Percentiles rank a stretch among this genome's conserved stretches.
Evolutionary conservation across 768 basidiomycete genomes (phyloP).

Genomic region (Brasilioporus rufonigricans): DNA sequence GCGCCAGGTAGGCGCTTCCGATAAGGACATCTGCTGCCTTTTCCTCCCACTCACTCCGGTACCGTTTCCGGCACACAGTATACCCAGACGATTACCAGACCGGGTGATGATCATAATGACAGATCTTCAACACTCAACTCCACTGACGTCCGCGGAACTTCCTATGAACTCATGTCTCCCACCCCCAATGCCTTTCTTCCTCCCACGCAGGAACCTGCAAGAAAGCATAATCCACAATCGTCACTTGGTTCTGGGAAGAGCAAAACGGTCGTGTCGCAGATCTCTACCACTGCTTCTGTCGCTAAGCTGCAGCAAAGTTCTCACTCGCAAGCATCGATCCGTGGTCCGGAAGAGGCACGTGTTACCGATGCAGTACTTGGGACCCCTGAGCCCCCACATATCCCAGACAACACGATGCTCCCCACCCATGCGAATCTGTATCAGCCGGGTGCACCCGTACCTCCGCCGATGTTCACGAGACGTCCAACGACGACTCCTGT

Average conservation of each 20-base stretch:
- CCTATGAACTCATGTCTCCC: slow-evolving; percentile 28
- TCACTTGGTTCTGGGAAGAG: slow-evolving; percentile 25
- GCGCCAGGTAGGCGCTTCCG: slow-evolving; percentile 50
- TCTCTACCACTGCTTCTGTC: slow-evolving; percentile 9
- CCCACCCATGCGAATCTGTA: slow-evolving; percentile 12
- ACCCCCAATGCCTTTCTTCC: slow-evolving; percentile 6
- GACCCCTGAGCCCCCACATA: slow-evolving; percentile 8
- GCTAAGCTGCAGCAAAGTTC: slow-evolving; percentile 11
- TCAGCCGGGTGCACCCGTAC: slow-evolving; percentile 3
- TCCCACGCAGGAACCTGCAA: slow-evolving; percentile 14
- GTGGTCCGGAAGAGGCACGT: slow-evolving; percentile 20
- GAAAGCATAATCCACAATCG: slow-evolving; percentile 13
- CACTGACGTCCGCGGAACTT: slow-evolving; percentile 26
- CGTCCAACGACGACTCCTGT: slow-evolving; percentile 43
- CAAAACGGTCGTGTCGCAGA: slow-evolving; percentile 9
- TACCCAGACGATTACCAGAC: slow-evolving; percentile 20
- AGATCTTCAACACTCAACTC: slow-evolving; percentile 20
- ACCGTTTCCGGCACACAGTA: slow-evolving; percentile 15
- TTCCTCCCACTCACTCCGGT: slow-evolving; percentile 8
- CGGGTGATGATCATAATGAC: slow-evolving; percentile 20
- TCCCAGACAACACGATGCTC: slow-evolving; percentile 3
- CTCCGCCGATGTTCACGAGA: slow-evolving; percentile 23
- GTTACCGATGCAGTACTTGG: slow-evolving; percentile 10
- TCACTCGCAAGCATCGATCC: slow-evolving; percentile 19
- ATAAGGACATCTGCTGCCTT: neutral